Conservation (phyloP, 1,284 basidiomycete species). For the Neotropicomus parvogracilis region DNA sequence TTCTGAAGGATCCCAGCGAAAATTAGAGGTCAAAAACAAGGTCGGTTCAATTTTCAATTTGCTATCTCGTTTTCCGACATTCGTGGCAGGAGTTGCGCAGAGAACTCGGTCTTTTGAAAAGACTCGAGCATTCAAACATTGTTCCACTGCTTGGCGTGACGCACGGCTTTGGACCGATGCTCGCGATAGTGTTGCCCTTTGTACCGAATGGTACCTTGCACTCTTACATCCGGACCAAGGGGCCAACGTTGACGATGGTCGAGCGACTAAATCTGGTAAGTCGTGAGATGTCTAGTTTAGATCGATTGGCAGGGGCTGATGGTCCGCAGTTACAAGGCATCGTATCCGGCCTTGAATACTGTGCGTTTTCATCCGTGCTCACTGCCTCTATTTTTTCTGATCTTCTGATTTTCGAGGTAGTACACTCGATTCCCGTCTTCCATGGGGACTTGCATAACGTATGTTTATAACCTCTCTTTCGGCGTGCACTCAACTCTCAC, state of each 20-base stretch:
- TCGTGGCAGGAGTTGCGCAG: neutral
- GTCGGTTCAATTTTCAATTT: neutral
- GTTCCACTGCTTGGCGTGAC: constrained; percentile 8
- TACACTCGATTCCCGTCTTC: constrained; percentile 9
- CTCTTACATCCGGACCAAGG: neutral
- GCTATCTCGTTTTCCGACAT: neutral
- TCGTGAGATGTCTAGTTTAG: neutral
- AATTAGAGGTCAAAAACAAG: neutral
- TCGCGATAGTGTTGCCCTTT: neutral
- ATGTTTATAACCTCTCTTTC: neutral
- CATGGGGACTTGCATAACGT: constrained; percentile 13
- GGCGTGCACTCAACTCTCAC: neutral
- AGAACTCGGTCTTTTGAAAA: constrained; percentile 7
- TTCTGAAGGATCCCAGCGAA: neutral
- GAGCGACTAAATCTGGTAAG: neutral
- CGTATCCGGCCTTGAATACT: constrained; percentile 4
- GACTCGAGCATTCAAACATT: constrained; percentile 8
- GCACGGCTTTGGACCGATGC: neutral
- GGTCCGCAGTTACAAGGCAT: neutral
- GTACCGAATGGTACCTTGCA: constrained; percentile 8
- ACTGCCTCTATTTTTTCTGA: neutral
- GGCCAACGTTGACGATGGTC: too few relatives aligned
- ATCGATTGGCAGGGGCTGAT: neutral
- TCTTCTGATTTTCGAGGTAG: neutral
- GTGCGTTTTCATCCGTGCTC: neutral